Evolutionary conservation across 192 early-diverging fungal genomes (phyloP), one percentile per base, ranked within the genome.

Genomic region (Mortierella antarctica): DNA sequence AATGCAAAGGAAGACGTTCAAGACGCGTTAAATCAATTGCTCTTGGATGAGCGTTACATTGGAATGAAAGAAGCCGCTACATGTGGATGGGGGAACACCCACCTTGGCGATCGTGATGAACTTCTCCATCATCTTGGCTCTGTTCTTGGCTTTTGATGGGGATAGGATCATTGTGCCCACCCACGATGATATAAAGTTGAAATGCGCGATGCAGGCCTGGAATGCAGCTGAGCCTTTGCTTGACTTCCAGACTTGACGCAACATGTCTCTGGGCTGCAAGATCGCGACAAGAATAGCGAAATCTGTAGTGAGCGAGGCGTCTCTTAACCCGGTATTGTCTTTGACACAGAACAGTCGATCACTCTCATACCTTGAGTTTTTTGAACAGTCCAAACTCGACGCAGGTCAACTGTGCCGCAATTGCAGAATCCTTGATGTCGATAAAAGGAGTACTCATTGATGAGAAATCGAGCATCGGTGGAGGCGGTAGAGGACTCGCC

Each of bases 161-260:
- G 83, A 74, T 21, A 95, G 70, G 70, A 95, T 86, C 58, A 88
- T 84, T 7, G 92, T 92, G 4, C 87, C 72, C 2, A 92, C 93
- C 93, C 93, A 93, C 6, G 89, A 79, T 7, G 91, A 92, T n/a
- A 92, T 88, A 62, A 87, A 90, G 64, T 92, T 93, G 63, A 92
- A 92, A 61, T 93, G 93, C 6, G 86, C 83, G 42, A 94, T 90
- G 31, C 84, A 89, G 5, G 89, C 89, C 49, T 88, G 87, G 74
- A 88, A 82, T 48, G 65, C 74, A 64, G 69, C 65, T 18, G 65
- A 73, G 42, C 64, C 65, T 54, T 68, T 79, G 39, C 60, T 77
- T 3, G 83, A 72, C 58, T 80, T 89, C 87, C 90, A 91, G 6
- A 90, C 88, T 54, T 88, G 83, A 45, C 90, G 82, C 21, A 92